Evolutionary conservation across 202 grass and related monocot genomes (phyloP), one percentile per base, ranked within the genome.

Genomic region (Panicum hallii): DNA sequence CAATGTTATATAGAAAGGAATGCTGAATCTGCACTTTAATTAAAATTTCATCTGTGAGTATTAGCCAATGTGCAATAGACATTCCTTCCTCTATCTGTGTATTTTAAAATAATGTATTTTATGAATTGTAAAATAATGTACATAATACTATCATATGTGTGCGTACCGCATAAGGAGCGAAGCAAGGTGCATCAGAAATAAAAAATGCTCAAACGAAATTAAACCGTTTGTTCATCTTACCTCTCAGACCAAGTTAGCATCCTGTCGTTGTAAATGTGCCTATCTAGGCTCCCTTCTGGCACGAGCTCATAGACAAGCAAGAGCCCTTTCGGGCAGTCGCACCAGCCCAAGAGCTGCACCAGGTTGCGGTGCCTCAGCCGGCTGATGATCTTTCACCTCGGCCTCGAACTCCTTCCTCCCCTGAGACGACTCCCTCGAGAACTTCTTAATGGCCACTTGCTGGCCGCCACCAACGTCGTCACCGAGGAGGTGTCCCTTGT

Each of bases 391-490:
- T 26, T 26, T 88, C 16, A 88, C 74, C 57, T 88, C 86, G 9
- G 79, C 66, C 52, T 78, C 45, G 7, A 83, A 83, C 79, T 88
- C 79, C 32, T 78, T 88, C 9, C 65, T 64, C 11, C 11, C 86
- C 36, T 79, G 55, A 4, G 75, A 86, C 6, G 56, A 54, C 38
- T 79, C 84, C 4, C 9, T 70, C 34, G 34, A 34, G 63, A 92
- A 66, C 60, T 58, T 87, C 63, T 92, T 92, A 20, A 92, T 80
- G 30, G 90, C 87, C 11, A 90, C 81, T 4, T 38, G 41, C 46
- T 47, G 23, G 11, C 78, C 26, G 26, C 26, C 26, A 26, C 26
- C 26, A 26, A 26, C 26, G 26, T 26, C 73, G 17, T 34, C 74
- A 36, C 26, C 40, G 20, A 7, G 11, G 41, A 93, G 60, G 40